Percentiles rank a stretch among this genome's conserved stretches.
Evolutionary conservation across 2,329 filamentous ascomycete species (phyloP).

Genomic region (Clarireedia paspali): DNA sequence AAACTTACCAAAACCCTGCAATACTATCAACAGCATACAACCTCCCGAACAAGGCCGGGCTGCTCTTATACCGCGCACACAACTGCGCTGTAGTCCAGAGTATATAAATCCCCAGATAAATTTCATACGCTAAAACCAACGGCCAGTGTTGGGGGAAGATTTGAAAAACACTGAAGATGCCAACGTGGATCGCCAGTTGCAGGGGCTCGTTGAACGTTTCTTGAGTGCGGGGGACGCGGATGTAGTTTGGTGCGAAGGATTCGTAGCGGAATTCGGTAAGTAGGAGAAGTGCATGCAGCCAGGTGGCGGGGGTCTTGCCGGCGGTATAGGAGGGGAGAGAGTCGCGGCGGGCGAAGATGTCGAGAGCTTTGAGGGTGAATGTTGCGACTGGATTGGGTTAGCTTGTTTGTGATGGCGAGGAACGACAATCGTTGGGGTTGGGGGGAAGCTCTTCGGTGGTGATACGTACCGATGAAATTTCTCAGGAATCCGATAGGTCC

Average conservation of each 20-base stretch:
- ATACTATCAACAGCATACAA: constrained; percentile 32
- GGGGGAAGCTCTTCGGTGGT: no score
- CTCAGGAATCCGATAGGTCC: constrained; percentile 28
- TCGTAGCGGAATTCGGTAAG: constrained; percentile 36
- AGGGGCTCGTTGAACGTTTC: constrained; percentile 32
- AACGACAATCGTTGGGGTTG: background rate
- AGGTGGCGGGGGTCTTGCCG: constrained; percentile 21
- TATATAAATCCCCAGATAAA: constrained; percentile 34
- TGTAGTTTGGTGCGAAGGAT: constrained; percentile 35
- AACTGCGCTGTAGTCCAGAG: constrained; percentile 34
- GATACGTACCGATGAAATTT: constrained; percentile 29
- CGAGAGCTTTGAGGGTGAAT: constrained; percentile 34
- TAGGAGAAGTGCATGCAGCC: constrained; percentile 28
- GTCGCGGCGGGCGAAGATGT: constrained; percentile 32
- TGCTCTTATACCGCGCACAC: constrained; percentile 31
- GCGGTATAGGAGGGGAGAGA: constrained; percentile 22
- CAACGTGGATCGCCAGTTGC: constrained; percentile 31
- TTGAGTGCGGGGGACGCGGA: constrained; percentile 26
- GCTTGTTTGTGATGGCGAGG: background rate
- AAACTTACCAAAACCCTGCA: constrained; percentile 31
- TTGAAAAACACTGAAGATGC: constrained; percentile 30
- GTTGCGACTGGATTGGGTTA: constrained; percentile 26
- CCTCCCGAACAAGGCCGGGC: constrained; percentile 34
- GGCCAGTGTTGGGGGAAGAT: constrained; percentile 30
- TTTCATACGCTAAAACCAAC: constrained; percentile 32